Evolutionary conservation across 2,329 filamentous ascomycete genomes (phyloP).

Genomic region (Trichoderma sp.): DNA sequence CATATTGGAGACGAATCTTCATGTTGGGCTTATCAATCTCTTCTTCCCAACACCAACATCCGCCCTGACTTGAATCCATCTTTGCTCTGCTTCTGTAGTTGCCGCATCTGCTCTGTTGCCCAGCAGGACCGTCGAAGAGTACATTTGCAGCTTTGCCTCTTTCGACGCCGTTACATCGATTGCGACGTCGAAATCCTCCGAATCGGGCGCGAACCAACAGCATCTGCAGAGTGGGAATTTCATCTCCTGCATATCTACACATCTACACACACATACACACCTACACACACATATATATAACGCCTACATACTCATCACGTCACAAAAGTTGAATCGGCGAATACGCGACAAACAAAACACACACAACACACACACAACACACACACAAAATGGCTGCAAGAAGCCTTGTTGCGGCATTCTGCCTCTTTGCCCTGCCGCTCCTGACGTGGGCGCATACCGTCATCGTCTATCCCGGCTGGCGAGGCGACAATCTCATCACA

Average conservation of each 20-base stretch:
- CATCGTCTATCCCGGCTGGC: constrained; percentile 80
- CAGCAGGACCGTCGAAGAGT: neutral
- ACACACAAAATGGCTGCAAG: neutral
- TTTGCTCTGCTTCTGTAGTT: neutral
- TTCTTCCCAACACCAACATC: neutral
- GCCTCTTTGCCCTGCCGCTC: constrained; percentile 7
- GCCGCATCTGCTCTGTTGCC: neutral
- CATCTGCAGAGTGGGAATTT: neutral
- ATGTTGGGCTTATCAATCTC: too few relatives aligned
- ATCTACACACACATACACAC: neutral
- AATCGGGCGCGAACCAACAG: neutral
- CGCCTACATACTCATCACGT: neutral
- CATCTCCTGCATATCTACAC: too few relatives aligned
- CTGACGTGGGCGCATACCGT: constrained; percentile 60
- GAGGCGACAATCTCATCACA: constrained; percentile 80
- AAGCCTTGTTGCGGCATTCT: neutral
- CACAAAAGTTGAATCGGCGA: neutral
- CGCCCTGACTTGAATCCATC: neutral
- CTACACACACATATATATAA: neutral
- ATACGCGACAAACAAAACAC: neutral
- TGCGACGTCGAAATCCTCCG: neutral
- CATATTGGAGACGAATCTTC: too few relatives aligned
- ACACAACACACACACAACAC: neutral
- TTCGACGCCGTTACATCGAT: neutral
- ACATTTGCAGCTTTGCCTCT: neutral